phyloP scores from a whole-genome alignment of 2,329 filamentous ascomycete genomes.

The Bretziella fagacearum region DNA sequence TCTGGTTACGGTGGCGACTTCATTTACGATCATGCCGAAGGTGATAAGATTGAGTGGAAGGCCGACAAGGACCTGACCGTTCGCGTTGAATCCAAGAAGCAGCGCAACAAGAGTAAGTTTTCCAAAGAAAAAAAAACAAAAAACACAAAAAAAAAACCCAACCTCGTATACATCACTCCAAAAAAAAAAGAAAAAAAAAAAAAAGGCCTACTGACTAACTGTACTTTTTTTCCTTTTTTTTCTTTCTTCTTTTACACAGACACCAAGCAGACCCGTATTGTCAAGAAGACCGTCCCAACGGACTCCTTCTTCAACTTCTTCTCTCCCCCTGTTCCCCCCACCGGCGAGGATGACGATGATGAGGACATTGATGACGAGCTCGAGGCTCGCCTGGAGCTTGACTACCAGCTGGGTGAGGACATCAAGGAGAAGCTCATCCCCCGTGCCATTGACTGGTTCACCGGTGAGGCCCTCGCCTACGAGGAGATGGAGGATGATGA shows the following conservation, averaged over 20 bases:
- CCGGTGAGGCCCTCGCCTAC: constrained; percentile 88
- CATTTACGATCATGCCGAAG: constrained; percentile 98
- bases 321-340: constrained; percentile 76
- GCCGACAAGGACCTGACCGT: constrained; percentile 83
- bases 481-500: constrained; percentile 81
- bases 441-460: constrained; percentile 98
- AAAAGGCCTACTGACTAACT: not conserved
- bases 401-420: constrained; percentile 97
- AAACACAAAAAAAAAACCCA: too few relatives aligned
- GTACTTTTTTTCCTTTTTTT: not conserved
- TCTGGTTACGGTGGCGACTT: constrained; percentile 97
- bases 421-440: constrained; percentile 99
- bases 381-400: constrained; percentile 91
- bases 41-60: constrained; percentile 97
- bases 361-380: constrained; percentile 75
- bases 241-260: constrained; percentile 33
- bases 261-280: constrained; percentile 96
- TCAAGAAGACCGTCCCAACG: constrained; percentile 97
- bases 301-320: constrained; percentile 99
- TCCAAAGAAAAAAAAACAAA: not conserved
- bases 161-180: too few relatives aligned
- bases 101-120: constrained; percentile 88
- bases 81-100: constrained; percentile 96
- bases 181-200: not conserved
- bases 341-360: constrained; percentile 51